These are phyloP conservation scores for Fusarium agapanthi DNA, from an alignment of 2,329 filamentous ascomycete genomes.

Conservation along the genomic window DNA sequence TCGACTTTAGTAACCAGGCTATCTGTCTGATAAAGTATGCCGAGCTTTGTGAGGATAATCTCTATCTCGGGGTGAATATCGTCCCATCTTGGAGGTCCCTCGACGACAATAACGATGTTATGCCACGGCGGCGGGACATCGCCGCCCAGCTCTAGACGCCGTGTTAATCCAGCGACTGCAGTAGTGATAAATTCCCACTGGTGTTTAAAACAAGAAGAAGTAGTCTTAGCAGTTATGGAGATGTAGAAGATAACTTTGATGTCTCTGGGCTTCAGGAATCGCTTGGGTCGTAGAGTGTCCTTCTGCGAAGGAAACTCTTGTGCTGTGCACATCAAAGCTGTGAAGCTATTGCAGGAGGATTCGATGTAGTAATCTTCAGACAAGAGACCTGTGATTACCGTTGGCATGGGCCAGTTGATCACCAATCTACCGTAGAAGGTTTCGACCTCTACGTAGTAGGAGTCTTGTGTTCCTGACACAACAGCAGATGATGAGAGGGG, in stretches of 20 bases:
- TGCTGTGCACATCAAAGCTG: background rate
- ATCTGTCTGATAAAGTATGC: background rate
- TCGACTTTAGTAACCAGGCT: background rate
- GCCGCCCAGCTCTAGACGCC: background rate
- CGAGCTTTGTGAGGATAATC: background rate
- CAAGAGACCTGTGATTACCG: rapidly evolving
- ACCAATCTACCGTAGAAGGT: background rate
- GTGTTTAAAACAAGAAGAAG: background rate
- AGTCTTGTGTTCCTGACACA: background rate
- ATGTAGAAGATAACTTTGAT: background rate
- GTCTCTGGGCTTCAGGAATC: background rate
- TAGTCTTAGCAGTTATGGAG: background rate
- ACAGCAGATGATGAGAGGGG: background rate
- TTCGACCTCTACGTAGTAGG: background rate
- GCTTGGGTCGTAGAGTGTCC: background rate
- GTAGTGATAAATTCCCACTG: background rate
- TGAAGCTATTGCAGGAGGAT: background rate
- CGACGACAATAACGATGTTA: background rate
- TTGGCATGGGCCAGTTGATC: background rate
- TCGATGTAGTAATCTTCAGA: background rate
- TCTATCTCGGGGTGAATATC: too few relatives aligned
- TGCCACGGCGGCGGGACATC: background rate
- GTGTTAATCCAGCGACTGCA: background rate
- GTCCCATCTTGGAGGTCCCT: background rate
- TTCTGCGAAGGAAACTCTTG: rapidly evolving